Conservation (phyloP, 441 rosid species). For the Populus hybrid region DNA sequence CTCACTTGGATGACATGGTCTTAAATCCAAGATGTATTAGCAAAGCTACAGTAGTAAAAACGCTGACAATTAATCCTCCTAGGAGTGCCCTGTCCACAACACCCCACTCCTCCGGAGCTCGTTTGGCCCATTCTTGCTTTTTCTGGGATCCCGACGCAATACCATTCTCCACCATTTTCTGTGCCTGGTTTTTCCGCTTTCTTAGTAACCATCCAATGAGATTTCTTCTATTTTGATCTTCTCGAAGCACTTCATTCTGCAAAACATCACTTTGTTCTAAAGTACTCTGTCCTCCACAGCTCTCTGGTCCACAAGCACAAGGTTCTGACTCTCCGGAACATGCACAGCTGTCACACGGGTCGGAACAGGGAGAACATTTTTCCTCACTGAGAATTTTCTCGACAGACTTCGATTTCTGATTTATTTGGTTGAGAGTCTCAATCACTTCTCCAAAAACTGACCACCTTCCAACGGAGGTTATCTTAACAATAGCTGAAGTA, state of each 20-base stretch:
- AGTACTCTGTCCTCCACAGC: constrained; percentile 41
- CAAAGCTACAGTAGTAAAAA: constrained; percentile 47
- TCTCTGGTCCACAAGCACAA: constrained; percentile 43
- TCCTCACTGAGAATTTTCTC: constrained; percentile 23
- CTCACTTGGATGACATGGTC: constrained; percentile 23
- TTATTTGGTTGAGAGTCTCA: constrained; percentile 38
- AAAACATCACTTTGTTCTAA: constrained; percentile 22
- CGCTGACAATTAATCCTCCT: constrained; percentile 61
- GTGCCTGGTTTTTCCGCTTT: constrained; percentile 32
- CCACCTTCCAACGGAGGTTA: constrained; percentile 94
- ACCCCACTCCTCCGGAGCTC: constrained; percentile 37
- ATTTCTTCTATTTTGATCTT: constrained; percentile 29
- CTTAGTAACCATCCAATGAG: constrained; percentile 53
- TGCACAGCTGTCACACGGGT: constrained; percentile 37
- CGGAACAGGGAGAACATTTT: constrained; percentile 28
- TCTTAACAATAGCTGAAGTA: constrained; percentile 70
- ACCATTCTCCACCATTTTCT: constrained; percentile 24
- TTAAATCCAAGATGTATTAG: constrained; percentile 42
- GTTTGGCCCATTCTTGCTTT: constrained; percentile 30
- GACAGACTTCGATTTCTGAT: constrained; percentile 19
- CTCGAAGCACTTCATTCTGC: constrained; percentile 22
- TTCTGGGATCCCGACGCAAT: constrained; percentile 20
- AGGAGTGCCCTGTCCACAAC: constrained; percentile 51
- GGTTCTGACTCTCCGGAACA: constrained; percentile 41
- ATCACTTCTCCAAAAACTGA: constrained; percentile 85